Evolutionary conservation across 768 basidiomycete genomes (phyloP), one percentile per base, ranked within the genome.

Genomic region (Boletus sp.): DNA sequence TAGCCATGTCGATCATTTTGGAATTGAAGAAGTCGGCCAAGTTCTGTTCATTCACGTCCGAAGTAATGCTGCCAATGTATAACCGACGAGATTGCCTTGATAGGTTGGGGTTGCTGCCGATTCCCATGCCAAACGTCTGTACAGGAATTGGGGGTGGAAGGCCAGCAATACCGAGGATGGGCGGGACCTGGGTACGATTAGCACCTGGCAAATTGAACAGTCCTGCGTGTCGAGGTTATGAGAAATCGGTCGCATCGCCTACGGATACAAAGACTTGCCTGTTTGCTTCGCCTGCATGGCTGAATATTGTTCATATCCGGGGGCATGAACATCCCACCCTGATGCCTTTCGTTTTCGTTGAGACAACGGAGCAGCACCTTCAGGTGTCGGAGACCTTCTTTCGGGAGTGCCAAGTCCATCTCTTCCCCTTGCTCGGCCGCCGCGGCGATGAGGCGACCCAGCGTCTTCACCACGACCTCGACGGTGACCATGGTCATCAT

Each of bases 231-330:
- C 50, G 21, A 57, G 14, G 57, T 56, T 23, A 60, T 58, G 32
- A 57, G 54, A 51, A 19, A 47, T 21, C 32, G 39, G 47, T 53
- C 15, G 32, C 25, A 46, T 47, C 34, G 46, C 30, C 29, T 23
- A 1, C 10, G 37, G 19, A 47, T 27, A 7, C 6, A 30, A 47
- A 54, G 35, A 45, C 78, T 47, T 60, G 93, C 96, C 97, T 40
- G 95, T 98, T 75, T 93, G 89, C 72, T 99, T 99, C n/a, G 97
- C 97, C 69, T 98, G 94, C 78, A 93, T 81, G 15, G 96, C 93
- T 5, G 87, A 88, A 64, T 97, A 92, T 62, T 90, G 90, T 66
- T 98, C 96, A 60, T 97, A 98, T 5, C 94, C 94, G 4, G 91
- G 89, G 17, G 95, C 92, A 71, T 93, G 89, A 21, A 97, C 88